Evolutionary conservation across 176 grass and related monocot species (phyloP), one percentile per base, ranked within the genome.

Genomic region (Musa schizocarpa): DNA sequence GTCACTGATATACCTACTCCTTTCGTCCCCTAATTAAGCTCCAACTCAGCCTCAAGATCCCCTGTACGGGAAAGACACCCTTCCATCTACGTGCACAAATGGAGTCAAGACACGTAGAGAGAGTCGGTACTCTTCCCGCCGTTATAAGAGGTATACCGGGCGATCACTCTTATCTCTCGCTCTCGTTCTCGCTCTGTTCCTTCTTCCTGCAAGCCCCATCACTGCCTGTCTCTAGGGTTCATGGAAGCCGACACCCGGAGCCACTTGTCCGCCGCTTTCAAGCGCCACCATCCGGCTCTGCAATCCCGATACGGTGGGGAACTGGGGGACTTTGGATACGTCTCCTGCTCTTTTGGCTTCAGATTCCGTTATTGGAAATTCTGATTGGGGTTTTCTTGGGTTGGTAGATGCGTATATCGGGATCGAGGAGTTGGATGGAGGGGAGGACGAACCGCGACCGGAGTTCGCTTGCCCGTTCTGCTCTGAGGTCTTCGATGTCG

Each of bases 401-500:
- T 11, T 22, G 23, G 20, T 24, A 75, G 73, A 75, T 56, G 17
- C 26, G 26, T n/a, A 10, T 17, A 27, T 61, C 9, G 73, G 54
- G 54, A 48, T n/a, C 22, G 54, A 75, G 53, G 73, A 61, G 73
- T 34, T 75, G 24, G 73, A 58, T 17, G 22, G 54, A 43, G 53
- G 17, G 17, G 73, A 75, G 16, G 54, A 75, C 53, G 16, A 71
- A 16, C 19, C 24, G 11, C 22, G 73, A 17, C 14, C 63, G 63
- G 73, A 75, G 73, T 75, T 75, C 54, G 8, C 2, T 2, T 75
- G 73, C 17, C 73, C 53, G 25, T 75, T 75, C 73, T 75, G 73
- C 13, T 11, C 9, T 7, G 54, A 75, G 13, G 54, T 59, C 34
- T 75, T 75, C 9, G 73, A 75, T 34, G 16, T 75, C 25, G 73